Base-by-base conservation (phyloP, 2,329 filamentous ascomycete species). In the Phaeosphaeriaceae sp. region DNA sequence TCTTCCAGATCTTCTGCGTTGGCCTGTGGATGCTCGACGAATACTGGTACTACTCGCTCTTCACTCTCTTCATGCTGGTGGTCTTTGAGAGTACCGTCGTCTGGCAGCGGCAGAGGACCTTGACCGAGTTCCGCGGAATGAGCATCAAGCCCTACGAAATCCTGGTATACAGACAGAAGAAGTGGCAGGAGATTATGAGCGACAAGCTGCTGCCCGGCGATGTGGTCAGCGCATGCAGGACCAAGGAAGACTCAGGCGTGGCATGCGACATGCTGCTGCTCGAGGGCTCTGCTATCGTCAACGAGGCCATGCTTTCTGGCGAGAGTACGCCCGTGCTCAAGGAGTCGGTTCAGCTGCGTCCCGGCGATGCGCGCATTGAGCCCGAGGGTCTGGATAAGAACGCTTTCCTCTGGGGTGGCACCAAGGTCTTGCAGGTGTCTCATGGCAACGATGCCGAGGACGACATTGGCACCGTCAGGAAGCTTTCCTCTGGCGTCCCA, bases 1-100 rank as follows among this genome's bases (percentile, higher is more conserved):
- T 99, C 63, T 99, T 99, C 82, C 95, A 99, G 83, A 85, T 99
- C 61, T 99, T 99, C 83, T 99, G 96, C 71, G 95, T 99, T 57
- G 96, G 95, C 17, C 83, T 99, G 60, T 99, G 95, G 95, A 92
- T 98, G 89, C 83, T 99, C 75, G 95, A 99, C 75, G 96, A 99
- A 80, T 99, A 98, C 81, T 99, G 96, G 95, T 99, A 99, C 83
- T 99, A 99, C 82, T 98, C 95, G 61, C 87, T 99, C 20, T 99
- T 99, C 80, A 99, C 96, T 0, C 88, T 99, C 21, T 93, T 98
- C 82, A 99, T 99, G 96, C 87, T 99, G 55, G 92, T 99, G 67
- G 89, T 88, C 58, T 99, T 99, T 70, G 95, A 99, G 82, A 97
- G 93, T 78, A 99, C 95, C 2, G 96, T 99, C 40, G 96, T 99